Evolutionary conservation across 2,329 filamentous ascomycete genomes (phyloP).

Genomic region (Alternaria sp.): DNA sequence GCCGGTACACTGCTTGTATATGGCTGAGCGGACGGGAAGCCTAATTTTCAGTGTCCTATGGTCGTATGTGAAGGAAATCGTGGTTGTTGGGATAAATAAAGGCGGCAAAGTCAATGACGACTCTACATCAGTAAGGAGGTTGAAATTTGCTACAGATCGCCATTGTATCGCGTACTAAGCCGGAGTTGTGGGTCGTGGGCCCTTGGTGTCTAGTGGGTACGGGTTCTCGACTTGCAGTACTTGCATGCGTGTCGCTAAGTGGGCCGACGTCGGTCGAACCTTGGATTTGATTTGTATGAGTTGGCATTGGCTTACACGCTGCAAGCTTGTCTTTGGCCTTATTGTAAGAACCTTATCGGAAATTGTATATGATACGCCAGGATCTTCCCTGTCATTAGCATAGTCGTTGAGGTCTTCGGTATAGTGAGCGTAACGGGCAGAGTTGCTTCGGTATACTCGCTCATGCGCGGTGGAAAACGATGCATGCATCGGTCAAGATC

Average conservation of each 20-base stretch:
- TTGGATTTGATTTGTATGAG: too few species aligned
- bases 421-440: neutral
- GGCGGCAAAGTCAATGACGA: accelerated
- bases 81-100: accelerated
- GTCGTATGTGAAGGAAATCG: neutral
- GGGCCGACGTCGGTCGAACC: neutral
- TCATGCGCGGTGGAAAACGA: neutral
- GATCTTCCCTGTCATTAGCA: neutral
- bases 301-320: neutral
- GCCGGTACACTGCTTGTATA: neutral
- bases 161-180: neutral
- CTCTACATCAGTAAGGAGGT: too few species aligned
- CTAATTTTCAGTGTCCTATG: neutral
- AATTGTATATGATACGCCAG: too few species aligned
- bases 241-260: neutral
- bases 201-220: neutral
- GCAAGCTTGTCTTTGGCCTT: too few species aligned
- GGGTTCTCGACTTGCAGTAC: neutral
- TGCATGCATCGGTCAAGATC: accelerated
- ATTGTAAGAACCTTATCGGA: too few species aligned
- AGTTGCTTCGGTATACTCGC: neutral
- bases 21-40: neutral
- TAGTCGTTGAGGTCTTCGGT: neutral
- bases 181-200: neutral
- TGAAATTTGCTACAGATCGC: accelerated